These are phyloP conservation scores for Penicillium palitans DNA, from an alignment of 2,329 filamentous ascomycete species.

Conservation along the genomic window DNA sequence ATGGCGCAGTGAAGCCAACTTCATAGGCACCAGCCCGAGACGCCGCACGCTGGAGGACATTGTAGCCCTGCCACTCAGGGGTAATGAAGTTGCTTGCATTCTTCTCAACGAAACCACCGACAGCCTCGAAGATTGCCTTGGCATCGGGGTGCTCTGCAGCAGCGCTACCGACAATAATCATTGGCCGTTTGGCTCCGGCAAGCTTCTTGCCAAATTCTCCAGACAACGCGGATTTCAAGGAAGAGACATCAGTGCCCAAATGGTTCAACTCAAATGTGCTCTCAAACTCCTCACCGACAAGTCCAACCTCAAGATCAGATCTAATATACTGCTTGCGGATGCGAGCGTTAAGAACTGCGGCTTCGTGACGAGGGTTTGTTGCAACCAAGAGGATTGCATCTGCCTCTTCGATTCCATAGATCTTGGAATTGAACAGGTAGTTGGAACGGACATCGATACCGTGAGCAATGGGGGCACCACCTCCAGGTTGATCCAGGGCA, in stretches of 20 bases:
- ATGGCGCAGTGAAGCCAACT: slow-evolving; percentile 89
- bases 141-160: slow-evolving; percentile 88
- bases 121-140: slow-evolving; percentile 87
- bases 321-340: slow-evolving; percentile 98
- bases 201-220: slow-evolving; percentile 94
- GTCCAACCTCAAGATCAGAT: slow-evolving; percentile 87
- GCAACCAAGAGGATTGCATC: slow-evolving; percentile 90
- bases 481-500: slow-evolving; percentile 83
- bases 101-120: slow-evolving; percentile 91
- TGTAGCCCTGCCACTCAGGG: slow-evolving; percentile 94
- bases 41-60: slow-evolving; percentile 89
- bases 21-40: slow-evolving; percentile 93
- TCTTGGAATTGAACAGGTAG: slow-evolving; percentile 95
- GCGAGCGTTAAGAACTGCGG: slow-evolving; percentile 89
- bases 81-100: slow-evolving; percentile 85
- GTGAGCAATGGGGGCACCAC: slow-evolving; percentile 81
- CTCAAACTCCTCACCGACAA: slow-evolving; percentile 86
- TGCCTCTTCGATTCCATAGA: slow-evolving; percentile 89
- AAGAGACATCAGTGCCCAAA: slow-evolving; percentile 73
- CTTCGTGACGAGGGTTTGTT: slow-evolving; percentile 93
- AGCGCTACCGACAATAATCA: slow-evolving; percentile 94
- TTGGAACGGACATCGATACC: slow-evolving; percentile 91
- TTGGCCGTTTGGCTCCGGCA: slow-evolving; percentile 79
- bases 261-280: slow-evolving; percentile 96
- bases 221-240: slow-evolving; percentile 80